Evolutionary conservation across 2,329 filamentous ascomycete species (phyloP), one percentile per base, ranked within the genome.

Genomic region (Cytospora chrysosperma): DNA sequence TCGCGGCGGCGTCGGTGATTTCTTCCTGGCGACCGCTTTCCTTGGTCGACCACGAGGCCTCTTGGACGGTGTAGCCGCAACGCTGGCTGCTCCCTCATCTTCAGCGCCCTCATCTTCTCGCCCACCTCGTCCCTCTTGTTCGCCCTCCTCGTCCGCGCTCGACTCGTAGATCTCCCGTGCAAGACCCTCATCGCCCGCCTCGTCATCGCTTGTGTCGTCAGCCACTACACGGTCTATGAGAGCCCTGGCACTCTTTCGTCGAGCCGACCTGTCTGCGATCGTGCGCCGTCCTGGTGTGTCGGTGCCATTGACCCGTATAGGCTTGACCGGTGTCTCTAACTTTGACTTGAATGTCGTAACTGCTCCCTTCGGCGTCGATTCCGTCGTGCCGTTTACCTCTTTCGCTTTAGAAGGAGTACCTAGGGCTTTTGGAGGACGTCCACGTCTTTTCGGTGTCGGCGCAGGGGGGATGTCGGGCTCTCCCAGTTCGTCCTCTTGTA

Each of bases 261-360:
- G 87, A 2, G 93, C 94, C 6, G 93, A 97, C 56, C 90, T 87
- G 76, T 97, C 92, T 24, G 90, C 90, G 67, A 91, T 90, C 67
- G 83, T 85, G 50, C 84, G 81, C 68, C 87, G 83, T 43, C 85
- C 84, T 0, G 91, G 89, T 1, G 89, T 92, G 40, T 72, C 69
- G 37, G 78, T 71, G 8, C 75, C 77, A 40, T 72, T 77, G 26
- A 70, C 58, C 13, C 72, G 71, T 26, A 67, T 70, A 4, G 69
- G 65, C 61, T 74, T 81, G 15, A 74, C 70, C 0, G 81, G 80
- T 0, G 81, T 82, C 55, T 73, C 70, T 8, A 76, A 72, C 4
- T 72, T 74, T 28, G 69, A 66, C 15, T 74, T 72, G 17, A 66
- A 69, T 7, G 51, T 24, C 6, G 40, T 52, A 6, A 77, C 77